Evolutionary conservation across 106 monocot genomes (phyloP).

Genomic region (Dendrobium officinale): DNA sequence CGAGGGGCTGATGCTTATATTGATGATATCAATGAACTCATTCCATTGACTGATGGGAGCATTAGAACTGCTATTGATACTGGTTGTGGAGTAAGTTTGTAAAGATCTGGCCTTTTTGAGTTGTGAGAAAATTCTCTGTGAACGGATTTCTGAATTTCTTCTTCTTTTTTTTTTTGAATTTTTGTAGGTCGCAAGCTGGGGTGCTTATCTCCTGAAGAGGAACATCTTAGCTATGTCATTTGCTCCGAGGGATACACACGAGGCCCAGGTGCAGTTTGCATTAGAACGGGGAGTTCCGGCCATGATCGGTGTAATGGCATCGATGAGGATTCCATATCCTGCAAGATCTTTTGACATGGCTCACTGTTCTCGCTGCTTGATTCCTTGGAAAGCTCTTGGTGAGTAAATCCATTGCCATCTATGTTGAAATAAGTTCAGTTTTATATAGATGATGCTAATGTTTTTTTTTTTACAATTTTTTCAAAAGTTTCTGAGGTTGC

Average conservation of each 20-base stretch:
- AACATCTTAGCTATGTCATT: conserved; percentile 54
- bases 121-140: background rate
- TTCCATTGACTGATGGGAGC: conserved; percentile 37
- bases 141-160: conserved; percentile 4
- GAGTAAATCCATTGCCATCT: background rate
- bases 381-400: conserved; percentile 43
- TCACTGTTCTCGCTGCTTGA: conserved; percentile 53
- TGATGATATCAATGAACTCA: conserved; percentile 45
- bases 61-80: conserved; percentile 59
- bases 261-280: conserved; percentile 62
- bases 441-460: background rate
- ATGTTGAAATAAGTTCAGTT: background rate
- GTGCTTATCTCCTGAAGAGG: conserved; percentile 56
- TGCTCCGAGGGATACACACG: conserved; percentile 60
- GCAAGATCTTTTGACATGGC: conserved; percentile 54
- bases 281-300: conserved; percentile 62
- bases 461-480: background rate
- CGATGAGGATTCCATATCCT: conserved; percentile 46
- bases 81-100: conserved; percentile 44
- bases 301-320: conserved; percentile 50
- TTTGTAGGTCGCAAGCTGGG: conserved; percentile 46
- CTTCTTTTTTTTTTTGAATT: background rate
- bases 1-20: conserved; percentile 58
- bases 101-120: background rate
- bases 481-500: background rate